Evolutionary conservation across 805 yeast species (phyloP).

Genomic region (Metschnikowia bowlesiae): DNA sequence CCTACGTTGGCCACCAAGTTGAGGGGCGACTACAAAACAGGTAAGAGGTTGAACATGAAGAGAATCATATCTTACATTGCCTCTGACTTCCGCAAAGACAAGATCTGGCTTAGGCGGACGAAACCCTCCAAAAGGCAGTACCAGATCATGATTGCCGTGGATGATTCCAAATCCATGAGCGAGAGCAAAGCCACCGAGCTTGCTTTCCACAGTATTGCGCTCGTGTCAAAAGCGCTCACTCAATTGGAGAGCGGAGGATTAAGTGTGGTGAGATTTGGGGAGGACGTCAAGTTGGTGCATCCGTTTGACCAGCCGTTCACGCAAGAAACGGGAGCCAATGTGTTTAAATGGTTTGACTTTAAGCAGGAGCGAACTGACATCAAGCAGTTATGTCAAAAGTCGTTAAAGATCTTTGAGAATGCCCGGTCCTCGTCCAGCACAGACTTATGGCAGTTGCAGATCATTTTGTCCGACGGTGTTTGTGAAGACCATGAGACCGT

Average conservation of each 20-base stretch:
- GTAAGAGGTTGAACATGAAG: constrained; percentile 95
- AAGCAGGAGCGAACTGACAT: constrained; percentile 86
- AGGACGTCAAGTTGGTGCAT: constrained; percentile 76
- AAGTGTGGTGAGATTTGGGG: constrained; percentile 88
- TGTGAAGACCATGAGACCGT: constrained; percentile 90
- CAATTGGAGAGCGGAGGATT: constrained; percentile 93
- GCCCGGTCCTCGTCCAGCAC: constrained; percentile 42
- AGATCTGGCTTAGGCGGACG: constrained; percentile 96
- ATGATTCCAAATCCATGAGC: constrained; percentile 96
- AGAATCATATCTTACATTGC: constrained; percentile 97
- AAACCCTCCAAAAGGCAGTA: constrained; percentile 97
- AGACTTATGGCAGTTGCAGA: constrained; percentile 91
- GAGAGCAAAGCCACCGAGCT: constrained; percentile 86
- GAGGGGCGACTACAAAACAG: constrained; percentile 94
- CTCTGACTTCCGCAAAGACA: constrained; percentile 93
- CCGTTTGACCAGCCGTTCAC: constrained; percentile 84
- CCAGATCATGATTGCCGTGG: constrained; percentile 96
- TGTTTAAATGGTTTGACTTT: constrained; percentile 87
- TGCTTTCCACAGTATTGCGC: constrained; percentile 91
- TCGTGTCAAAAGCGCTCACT: constrained; percentile 89
- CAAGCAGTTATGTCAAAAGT: constrained; percentile 61
- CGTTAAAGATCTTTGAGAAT: constrained; percentile 68
- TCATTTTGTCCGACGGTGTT: constrained; percentile 92
- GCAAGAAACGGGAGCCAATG: constrained; percentile 74
- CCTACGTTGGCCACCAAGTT: constrained; percentile 96